Percentiles rank a stretch among this genome's conserved stretches.
These are phyloP conservation scores for Marchantia polymorpha DNA, from an alignment of 225 moss, liverwort and hornwort species.

Conservation along the genomic window DNA sequence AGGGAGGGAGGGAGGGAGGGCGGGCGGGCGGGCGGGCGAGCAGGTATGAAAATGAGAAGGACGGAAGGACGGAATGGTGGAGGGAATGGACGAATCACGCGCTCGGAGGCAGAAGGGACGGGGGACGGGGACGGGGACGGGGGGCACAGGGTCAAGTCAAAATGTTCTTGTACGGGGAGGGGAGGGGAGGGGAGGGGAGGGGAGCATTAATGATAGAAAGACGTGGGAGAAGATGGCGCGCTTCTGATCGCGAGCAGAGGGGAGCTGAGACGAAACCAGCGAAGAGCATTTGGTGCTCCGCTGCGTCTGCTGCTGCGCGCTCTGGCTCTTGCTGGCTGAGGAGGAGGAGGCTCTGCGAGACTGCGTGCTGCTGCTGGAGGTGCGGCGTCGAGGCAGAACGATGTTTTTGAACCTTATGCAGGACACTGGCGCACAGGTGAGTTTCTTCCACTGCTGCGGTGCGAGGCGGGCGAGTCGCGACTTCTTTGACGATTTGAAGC, in stretches of 20 bases:
- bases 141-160: neutral
- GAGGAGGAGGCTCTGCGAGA: neutral
- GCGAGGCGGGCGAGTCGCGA: neutral
- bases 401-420: conserved; percentile 15
- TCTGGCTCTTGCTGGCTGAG: neutral
- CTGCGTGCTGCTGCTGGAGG: too few species aligned
- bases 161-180: neutral
- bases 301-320: conserved; percentile 1
- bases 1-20: too few species aligned
- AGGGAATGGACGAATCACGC: too few species aligned
- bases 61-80: too few species aligned
- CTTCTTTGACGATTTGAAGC: conserved; percentile 20
- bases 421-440: neutral
- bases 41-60: too few species aligned
- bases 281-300: neutral
- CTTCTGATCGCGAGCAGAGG: neutral
- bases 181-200: neutral
- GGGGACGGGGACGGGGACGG: neutral
- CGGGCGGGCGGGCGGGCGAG: too few species aligned
- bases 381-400: neutral
- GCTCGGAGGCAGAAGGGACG: too few species aligned
- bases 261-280: neutral
- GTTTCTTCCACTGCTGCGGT: neutral
- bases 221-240: conserved; percentile 21
- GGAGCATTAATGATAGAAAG: conserved; percentile 11